These are phyloP conservation scores for Blumeriella jaapii DNA, from an alignment of 2,329 filamentous ascomycete genomes.

Conservation along the genomic window DNA sequence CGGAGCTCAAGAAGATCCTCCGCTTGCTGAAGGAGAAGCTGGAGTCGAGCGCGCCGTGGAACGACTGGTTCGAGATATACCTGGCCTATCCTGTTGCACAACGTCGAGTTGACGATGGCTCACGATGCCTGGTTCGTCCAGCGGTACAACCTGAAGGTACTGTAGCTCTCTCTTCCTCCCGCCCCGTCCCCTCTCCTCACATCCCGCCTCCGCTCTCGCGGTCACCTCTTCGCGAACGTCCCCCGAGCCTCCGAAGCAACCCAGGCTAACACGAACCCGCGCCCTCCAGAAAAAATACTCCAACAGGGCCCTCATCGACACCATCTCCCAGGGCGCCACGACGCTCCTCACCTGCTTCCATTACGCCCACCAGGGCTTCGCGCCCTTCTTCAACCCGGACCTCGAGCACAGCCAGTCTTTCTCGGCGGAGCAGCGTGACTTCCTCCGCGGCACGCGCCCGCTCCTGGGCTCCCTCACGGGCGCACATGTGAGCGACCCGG, in stretches of 20 bases:
- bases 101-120: constrained; percentile 12
- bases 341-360: constrained; percentile 12
- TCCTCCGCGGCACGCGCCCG: constrained; percentile 3
- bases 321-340: constrained; percentile 10
- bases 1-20: constrained; percentile 8
- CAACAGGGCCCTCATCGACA: constrained; percentile 10
- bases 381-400: constrained; percentile 6
- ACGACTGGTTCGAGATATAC: constrained; percentile 12
- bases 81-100: constrained; percentile 9
- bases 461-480: constrained; percentile 4
- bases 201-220: too few relatives aligned
- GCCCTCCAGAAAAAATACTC: constrained; percentile 10
- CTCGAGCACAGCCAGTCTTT: constrained; percentile 7
- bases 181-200: too few relatives aligned
- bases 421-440: constrained; percentile 2
- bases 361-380: constrained; percentile 11
- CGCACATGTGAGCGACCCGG: constrained; percentile 8
- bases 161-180: too few relatives aligned
- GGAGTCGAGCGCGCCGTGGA: constrained; percentile 9
- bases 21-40: constrained; percentile 8
- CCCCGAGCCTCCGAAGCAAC: too few relatives aligned
- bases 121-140: constrained; percentile 11
- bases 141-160: constrained; percentile 8
- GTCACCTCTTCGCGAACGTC: too few relatives aligned
- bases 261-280: too few relatives aligned